phyloP scores from a whole-genome alignment of 2,329 filamentous ascomycete genomes.

The Periglandula ipomoeae region DNA sequence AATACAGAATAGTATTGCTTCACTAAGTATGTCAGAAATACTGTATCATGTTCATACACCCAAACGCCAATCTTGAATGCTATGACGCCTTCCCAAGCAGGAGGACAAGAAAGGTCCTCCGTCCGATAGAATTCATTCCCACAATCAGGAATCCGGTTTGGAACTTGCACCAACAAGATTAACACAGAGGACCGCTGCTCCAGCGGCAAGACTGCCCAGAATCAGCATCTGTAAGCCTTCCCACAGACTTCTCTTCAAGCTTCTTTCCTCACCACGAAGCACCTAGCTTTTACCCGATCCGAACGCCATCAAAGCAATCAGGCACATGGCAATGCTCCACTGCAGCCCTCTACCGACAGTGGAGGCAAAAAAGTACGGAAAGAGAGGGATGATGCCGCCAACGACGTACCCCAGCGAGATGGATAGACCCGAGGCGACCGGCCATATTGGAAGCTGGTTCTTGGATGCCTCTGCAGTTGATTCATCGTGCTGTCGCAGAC shows the following conservation, averaged over 20 bases:
- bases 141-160: background rate
- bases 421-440: slow-evolving; percentile 44
- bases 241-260: slow-evolving; percentile 15
- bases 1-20: too few relatives aligned
- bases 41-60: background rate
- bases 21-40: background rate
- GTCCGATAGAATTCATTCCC: background rate
- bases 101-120: background rate
- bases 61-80: background rate
- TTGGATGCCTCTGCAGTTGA: slow-evolving; percentile 5
- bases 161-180: slow-evolving; percentile 13
- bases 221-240: slow-evolving; percentile 26
- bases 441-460: slow-evolving; percentile 19
- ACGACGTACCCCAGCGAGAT: slow-evolving; percentile 54
- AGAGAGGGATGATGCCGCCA: slow-evolving; percentile 51
- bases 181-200: slow-evolving; percentile 21
- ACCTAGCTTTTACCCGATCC: slow-evolving; percentile 45
- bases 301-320: slow-evolving; percentile 45
- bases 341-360: slow-evolving; percentile 33
- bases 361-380: slow-evolving; percentile 49
- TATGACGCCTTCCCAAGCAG: too few relatives aligned
- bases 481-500: slow-evolving; percentile 10
- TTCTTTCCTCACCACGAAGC: slow-evolving; percentile 14
- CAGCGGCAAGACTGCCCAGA: slow-evolving; percentile 23
- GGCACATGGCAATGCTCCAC: slow-evolving; percentile 45